phyloP scores from a whole-genome alignment of 2,329 filamentous ascomycete species.

The Emergomyces orientalis region DNA sequence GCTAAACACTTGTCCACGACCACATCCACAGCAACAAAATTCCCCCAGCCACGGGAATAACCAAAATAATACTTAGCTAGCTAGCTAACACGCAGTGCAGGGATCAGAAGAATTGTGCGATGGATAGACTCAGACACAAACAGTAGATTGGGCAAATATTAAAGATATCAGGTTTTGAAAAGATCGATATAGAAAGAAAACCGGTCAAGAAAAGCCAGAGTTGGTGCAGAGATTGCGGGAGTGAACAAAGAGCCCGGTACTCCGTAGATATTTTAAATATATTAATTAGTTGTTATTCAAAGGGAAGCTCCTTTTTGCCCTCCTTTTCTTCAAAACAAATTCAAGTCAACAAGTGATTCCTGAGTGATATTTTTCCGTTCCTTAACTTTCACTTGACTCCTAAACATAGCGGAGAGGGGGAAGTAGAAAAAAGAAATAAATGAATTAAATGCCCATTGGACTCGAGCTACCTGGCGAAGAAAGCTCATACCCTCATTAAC shows the following conservation, averaged over 20 bases:
- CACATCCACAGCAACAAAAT: not conserved
- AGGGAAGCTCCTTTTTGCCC: not conserved
- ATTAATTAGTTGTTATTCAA: too few species aligned
- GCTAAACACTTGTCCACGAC: not conserved
- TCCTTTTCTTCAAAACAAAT: not conserved
- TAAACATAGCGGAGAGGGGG: not conserved
- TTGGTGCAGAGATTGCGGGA: not conserved
- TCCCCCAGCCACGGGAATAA: slow-evolving; percentile 4
- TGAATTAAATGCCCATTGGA: not conserved
- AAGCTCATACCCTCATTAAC: not conserved
- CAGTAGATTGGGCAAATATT: not conserved
- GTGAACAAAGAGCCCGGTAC: not conserved
- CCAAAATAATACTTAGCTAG: not conserved
- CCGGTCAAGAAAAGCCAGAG: not conserved
- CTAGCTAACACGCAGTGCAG: not conserved
- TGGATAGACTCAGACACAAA: not conserved
- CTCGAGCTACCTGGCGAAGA: not conserved
- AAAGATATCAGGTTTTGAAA: not conserved
- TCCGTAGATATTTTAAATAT: too few species aligned
- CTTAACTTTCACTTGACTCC: not conserved
- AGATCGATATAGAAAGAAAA: not conserved
- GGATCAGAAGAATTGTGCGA: not conserved
- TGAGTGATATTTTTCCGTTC: not conserved
- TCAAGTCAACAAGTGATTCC: not conserved
- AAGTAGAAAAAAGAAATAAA: not conserved